Evolutionary conservation across 2,329 filamentous ascomycete genomes (phyloP).

Genomic region (Blastomyces gilchristii): DNA sequence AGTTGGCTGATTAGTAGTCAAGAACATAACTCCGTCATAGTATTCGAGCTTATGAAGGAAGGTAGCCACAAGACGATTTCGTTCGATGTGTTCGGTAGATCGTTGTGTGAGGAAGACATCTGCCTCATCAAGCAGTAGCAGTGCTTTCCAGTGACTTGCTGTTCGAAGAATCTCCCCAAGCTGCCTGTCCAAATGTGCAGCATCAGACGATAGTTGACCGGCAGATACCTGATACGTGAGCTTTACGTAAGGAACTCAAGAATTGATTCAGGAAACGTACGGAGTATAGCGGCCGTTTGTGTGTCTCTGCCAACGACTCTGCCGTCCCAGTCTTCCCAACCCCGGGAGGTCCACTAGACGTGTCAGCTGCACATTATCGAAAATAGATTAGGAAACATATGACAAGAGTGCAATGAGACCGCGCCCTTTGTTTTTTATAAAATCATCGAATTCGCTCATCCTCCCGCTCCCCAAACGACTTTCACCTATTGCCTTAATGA

Average conservation of each 20-base stretch:
- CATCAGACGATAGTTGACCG: background rate
- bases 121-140: conserved; percentile 8
- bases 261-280: background rate
- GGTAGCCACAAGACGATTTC: conserved; percentile 8
- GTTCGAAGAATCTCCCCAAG: conserved; percentile 3
- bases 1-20: background rate
- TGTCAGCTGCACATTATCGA: background rate
- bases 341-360: background rate
- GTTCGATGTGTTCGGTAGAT: background rate
- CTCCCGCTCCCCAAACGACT: background rate
- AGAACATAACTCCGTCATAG: background rate
- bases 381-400: background rate
- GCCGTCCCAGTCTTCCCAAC: background rate
- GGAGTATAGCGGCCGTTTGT: background rate
- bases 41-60: conserved; percentile 19
- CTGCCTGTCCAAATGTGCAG: background rate
- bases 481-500: background rate
- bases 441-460: background rate
- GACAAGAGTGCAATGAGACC: background rate
- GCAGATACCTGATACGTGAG: background rate
- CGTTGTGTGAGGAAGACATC: conserved; percentile 9
- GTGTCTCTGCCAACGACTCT: background rate
- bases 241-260: no score
- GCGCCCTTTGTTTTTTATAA: background rate
- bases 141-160: conserved; percentile 10